Evolutionary conservation across 106 monocot genomes (phyloP).

Genomic region (Ottelia alismoides): DNA sequence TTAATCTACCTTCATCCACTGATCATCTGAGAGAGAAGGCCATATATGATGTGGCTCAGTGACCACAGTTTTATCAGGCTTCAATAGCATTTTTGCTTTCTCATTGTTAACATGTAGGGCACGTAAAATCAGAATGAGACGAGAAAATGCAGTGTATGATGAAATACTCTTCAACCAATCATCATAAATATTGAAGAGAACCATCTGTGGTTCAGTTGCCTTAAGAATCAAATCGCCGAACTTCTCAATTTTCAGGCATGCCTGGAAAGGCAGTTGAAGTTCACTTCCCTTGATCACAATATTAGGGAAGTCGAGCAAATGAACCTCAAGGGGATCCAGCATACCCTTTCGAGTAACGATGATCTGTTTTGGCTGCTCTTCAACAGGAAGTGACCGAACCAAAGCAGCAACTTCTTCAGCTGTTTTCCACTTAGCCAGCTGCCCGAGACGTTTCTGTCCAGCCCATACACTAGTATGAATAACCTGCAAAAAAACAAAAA

Average conservation of each 20-base stretch:
- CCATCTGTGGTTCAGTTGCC: constrained; percentile 99
- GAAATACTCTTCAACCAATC: constrained; percentile 99
- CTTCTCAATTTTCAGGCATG: constrained; percentile 97
- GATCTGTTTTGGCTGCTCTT: constrained; percentile 99
- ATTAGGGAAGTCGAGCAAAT: constrained; percentile 96
- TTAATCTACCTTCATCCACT: constrained; percentile 81
- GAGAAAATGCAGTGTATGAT: constrained; percentile 95
- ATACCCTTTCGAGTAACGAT: constrained; percentile 98
- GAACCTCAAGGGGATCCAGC: constrained; percentile 98
- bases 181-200: constrained; percentile 98
- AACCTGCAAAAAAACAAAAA: constrained; percentile 68
- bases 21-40: constrained; percentile 92
- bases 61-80: constrained; percentile 89
- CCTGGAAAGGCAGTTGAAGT: constrained; percentile 96
- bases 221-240: constrained; percentile 98
- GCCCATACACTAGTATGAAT: constrained; percentile 99
- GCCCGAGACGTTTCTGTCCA: constrained; percentile 98
- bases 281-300: constrained; percentile 99
- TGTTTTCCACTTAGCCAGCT: constrained; percentile 99
- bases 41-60: constrained; percentile 98
- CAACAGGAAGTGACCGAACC: constrained; percentile 90
- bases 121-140: constrained; percentile 87
- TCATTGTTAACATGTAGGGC: constrained; percentile 99
- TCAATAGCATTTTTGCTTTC: constrained; percentile 98
- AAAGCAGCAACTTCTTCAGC: constrained; percentile 98